Conservation (phyloP, 345 rosid species). For the Populus alba region DNA sequence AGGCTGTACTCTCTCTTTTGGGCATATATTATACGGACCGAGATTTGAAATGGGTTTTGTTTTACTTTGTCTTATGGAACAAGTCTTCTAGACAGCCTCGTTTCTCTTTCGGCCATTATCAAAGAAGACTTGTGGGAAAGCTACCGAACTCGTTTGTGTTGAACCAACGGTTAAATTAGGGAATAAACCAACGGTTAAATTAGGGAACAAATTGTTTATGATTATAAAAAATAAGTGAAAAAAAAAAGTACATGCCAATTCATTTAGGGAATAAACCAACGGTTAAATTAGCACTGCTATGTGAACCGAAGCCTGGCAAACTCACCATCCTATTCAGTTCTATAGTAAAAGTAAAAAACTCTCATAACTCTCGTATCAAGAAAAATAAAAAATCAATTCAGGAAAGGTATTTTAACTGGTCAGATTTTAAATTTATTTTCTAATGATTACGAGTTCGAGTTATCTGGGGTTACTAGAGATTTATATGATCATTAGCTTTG, state of each 20-base stretch:
- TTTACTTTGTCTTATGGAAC: neutral
- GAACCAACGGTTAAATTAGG: too few relatives aligned
- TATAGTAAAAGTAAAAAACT: neutral
- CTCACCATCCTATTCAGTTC: neutral
- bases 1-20: neutral
- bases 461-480: too few relatives aligned
- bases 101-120: neutral
- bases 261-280: too few relatives aligned
- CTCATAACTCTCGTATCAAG: neutral
- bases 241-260: too few relatives aligned
- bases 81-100: neutral
- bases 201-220: too few relatives aligned
- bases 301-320: neutral
- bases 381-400: neutral
- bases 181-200: too few relatives aligned
- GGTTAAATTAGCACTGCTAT: neutral
- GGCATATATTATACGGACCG: slow-evolving; percentile 4
- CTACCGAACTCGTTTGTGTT: neutral
- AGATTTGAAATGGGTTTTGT: neutral
- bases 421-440: too few relatives aligned
- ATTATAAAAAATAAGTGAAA: too few relatives aligned
- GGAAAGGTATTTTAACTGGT: too few relatives aligned
- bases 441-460: too few relatives aligned
- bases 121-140: neutral
- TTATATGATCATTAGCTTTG: too few relatives aligned